These are phyloP conservation scores for Agrocybe praecox DNA, from an alignment of 768 basidiomycete species.

Conservation along the genomic window DNA sequence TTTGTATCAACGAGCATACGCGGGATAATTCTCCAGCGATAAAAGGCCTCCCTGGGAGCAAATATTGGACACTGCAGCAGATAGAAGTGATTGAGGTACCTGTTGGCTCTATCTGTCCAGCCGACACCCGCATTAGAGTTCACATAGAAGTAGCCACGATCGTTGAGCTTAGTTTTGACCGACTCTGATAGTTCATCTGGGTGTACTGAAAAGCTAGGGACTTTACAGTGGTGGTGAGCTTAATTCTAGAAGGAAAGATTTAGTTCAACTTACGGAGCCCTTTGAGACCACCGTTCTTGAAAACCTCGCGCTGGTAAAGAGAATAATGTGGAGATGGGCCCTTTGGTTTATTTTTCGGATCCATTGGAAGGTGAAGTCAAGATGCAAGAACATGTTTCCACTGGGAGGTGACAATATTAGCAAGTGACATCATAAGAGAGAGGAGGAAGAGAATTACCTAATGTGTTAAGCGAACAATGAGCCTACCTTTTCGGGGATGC, in stretches of 20 bases:
- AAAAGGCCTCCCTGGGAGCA: conserved; percentile 46
- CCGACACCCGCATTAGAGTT: conserved; percentile 54
- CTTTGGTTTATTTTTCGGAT: conserved; percentile 47
- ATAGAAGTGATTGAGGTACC: conserved; percentile 19
- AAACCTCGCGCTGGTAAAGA: conserved; percentile 52
- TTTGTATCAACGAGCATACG: conserved; percentile 51
- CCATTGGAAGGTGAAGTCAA: conserved; percentile 30
- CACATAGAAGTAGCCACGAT: conserved; percentile 53
- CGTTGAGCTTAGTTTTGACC: conserved; percentile 26
- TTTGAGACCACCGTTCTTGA: conserved; percentile 38
- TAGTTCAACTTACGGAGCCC: conserved; percentile 32
- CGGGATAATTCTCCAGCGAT: conserved; percentile 57
- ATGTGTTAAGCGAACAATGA: not conserved
- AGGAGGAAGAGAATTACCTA: not conserved
- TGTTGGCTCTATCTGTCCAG: conserved; percentile 54
- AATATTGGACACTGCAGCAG: not conserved
- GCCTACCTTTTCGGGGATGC: conserved; percentile 22
- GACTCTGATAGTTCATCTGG: conserved; percentile 25
- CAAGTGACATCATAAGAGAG: not conserved
- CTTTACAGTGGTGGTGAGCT: conserved; percentile 16
- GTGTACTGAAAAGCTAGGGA: conserved; percentile 44
- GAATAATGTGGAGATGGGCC: conserved; percentile 52
- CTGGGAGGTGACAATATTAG: too few relatives aligned
- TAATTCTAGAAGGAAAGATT: not conserved
- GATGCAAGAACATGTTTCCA: too few relatives aligned